Conservation (phyloP, 805 yeast genomes). For the Sungouiella thailandica region DNA sequence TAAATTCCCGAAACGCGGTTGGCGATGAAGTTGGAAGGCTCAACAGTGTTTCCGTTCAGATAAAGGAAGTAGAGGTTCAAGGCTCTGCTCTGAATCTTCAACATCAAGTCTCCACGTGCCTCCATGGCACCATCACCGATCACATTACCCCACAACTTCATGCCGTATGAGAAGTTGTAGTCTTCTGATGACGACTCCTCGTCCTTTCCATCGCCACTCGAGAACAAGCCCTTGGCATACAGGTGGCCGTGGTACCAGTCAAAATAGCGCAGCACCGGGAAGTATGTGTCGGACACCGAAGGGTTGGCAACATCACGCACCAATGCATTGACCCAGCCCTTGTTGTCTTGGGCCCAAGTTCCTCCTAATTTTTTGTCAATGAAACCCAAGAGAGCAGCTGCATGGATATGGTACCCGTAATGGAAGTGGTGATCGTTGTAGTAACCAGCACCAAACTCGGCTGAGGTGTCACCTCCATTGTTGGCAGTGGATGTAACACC, state of each 20-base stretch:
- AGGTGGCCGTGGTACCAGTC: slow-evolving; percentile 75
- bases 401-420: slow-evolving; percentile 77
- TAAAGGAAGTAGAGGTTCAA: slow-evolving; percentile 56
- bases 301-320: slow-evolving; percentile 70
- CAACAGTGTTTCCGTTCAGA: slow-evolving; percentile 47
- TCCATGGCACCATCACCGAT: slow-evolving; percentile 49
- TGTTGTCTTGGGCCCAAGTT: slow-evolving; percentile 43
- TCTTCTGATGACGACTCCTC: slow-evolving; percentile 73
- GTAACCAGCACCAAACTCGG: slow-evolving; percentile 66
- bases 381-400: slow-evolving; percentile 74
- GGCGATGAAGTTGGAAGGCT: slow-evolving; percentile 50
- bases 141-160: slow-evolving; percentile 64
- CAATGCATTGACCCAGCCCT: slow-evolving; percentile 55
- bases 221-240: slow-evolving; percentile 67
- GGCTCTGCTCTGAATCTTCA: slow-evolving; percentile 50
- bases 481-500: slow-evolving; percentile 54
- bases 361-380: slow-evolving; percentile 60
- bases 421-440: slow-evolving; percentile 89
- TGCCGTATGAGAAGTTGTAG: slow-evolving; percentile 61
- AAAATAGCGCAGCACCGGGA: slow-evolving; percentile 62
- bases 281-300: slow-evolving; percentile 42
- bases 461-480: slow-evolving; percentile 24
- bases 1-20: slow-evolving; percentile 71
- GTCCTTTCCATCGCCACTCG: slow-evolving; percentile 63
- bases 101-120: slow-evolving; percentile 52